These are phyloP conservation scores for Primulina huaijiensis DNA, from an alignment of 257 asterid genomes.

Conservation along the genomic window DNA sequence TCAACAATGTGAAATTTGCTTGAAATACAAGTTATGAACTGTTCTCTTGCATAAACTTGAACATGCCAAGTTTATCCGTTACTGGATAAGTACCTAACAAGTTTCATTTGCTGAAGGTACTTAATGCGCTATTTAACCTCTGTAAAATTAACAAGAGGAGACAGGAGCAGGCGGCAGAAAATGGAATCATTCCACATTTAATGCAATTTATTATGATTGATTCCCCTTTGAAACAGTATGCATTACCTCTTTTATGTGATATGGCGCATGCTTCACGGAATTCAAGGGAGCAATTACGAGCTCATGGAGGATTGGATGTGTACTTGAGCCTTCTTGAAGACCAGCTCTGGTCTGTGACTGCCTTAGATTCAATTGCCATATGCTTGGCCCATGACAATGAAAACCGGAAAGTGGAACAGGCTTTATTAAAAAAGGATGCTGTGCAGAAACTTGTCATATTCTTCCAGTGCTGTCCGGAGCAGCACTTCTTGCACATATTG, in stretches of 20 bases:
- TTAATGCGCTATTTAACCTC: slow-evolving; percentile 89
- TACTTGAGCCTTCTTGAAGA: slow-evolving; percentile 95
- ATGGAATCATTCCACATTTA: slow-evolving; percentile 96
- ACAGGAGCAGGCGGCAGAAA: slow-evolving; percentile 98
- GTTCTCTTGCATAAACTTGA: slow-evolving; percentile 1
- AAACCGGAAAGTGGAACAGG: slow-evolving; percentile 87
- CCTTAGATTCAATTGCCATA: slow-evolving; percentile 95
- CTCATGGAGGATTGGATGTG: slow-evolving; percentile 96
- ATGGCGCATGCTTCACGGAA: slow-evolving; percentile 99
- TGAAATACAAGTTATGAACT: neutral
- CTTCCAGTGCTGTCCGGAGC: slow-evolving; percentile 91
- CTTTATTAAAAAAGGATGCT: slow-evolving; percentile 84
- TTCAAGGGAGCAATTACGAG: slow-evolving; percentile 96
- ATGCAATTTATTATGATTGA: slow-evolving; percentile 85
- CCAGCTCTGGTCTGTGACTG: slow-evolving; percentile 91
- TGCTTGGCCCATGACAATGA: slow-evolving; percentile 98
- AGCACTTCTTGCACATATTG: slow-evolving; percentile 87
- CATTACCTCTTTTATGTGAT: slow-evolving; percentile 92
- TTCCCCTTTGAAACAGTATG: slow-evolving; percentile 87
- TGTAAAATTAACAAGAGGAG: slow-evolving; percentile 98
- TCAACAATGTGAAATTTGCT: neutral
- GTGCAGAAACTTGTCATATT: slow-evolving; percentile 86
- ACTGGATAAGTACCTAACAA: slow-evolving; percentile 28
- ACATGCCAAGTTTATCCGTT: slow-evolving; percentile 10
- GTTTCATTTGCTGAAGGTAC: slow-evolving; percentile 62